Conservation (phyloP, 2,329 filamentous ascomycete species). For the Monosporascus sp. region DNA sequence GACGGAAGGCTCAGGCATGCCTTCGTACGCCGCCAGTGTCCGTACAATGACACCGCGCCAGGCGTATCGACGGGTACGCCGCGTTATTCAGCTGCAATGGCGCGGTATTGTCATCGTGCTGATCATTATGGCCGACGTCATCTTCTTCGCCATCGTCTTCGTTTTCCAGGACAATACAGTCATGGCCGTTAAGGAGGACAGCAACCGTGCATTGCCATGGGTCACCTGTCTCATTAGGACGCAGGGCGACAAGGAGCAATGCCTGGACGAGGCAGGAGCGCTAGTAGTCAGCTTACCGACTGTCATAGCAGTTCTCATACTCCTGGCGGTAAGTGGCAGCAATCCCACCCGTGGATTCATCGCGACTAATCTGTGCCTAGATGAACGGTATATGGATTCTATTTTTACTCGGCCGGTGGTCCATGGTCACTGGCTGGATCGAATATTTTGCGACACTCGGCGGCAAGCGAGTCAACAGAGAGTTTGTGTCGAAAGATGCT, state of each 20-base stretch:
- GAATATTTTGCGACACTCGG: slow-evolving; percentile 54
- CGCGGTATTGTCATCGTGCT: slow-evolving; percentile 84
- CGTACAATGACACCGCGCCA: slow-evolving; percentile 76
- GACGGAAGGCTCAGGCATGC: slow-evolving; percentile 67
- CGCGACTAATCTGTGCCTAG: slow-evolving; percentile 33
- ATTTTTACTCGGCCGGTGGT: slow-evolving; percentile 72
- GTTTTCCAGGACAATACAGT: slow-evolving; percentile 78
- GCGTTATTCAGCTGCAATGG: slow-evolving; percentile 91
- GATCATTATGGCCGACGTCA: slow-evolving; percentile 84
- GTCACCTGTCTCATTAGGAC: slow-evolving; percentile 61
- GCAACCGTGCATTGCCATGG: slow-evolving; percentile 57
- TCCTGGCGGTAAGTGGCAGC: slow-evolving; percentile 63
- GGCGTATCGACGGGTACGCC: slow-evolving; percentile 79
- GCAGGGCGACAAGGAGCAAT: slow-evolving; percentile 59
- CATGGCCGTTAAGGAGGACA: slow-evolving; percentile 50
- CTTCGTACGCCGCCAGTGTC: slow-evolving; percentile 71
- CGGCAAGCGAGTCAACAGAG: slow-evolving; percentile 52
- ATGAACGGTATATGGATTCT: slow-evolving; percentile 82
- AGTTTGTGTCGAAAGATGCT: slow-evolving; percentile 88
- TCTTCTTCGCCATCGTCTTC: slow-evolving; percentile 91
- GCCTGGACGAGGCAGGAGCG: slow-evolving; percentile 52
- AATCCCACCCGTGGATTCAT: slow-evolving; percentile 1
- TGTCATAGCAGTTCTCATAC: slow-evolving; percentile 73
- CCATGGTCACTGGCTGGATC: slow-evolving; percentile 82
- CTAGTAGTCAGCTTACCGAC: slow-evolving; percentile 72